Conservation (phyloP, 495 filamentous ascomycete genomes). For the Penicillium malachiteum region DNA sequence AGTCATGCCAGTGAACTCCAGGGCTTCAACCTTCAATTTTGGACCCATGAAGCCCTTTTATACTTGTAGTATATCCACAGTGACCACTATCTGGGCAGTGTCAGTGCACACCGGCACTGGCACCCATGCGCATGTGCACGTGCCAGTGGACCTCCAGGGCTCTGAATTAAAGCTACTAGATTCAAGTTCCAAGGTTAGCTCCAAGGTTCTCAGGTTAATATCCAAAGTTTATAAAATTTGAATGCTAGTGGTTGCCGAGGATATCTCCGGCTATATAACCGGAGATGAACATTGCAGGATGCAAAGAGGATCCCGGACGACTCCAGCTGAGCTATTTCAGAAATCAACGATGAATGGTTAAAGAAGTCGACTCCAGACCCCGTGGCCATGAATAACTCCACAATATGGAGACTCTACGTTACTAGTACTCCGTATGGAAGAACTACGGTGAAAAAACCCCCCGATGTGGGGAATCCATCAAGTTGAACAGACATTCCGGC, state of each 20-base stretch:
- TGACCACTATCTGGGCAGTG: too few species aligned
- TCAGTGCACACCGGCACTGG: too few species aligned
- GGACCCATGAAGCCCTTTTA: too few species aligned
- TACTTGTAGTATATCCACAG: too few species aligned
- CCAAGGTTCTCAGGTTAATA: too few species aligned
- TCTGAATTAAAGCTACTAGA: too few species aligned
- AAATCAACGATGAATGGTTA: neutral
- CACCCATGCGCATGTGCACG: too few species aligned
- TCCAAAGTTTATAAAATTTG: neutral
- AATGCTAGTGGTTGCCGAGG: neutral
- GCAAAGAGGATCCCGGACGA: neutral
- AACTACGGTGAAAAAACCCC: neutral
- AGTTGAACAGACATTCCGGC: neutral
- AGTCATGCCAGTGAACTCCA: too few species aligned
- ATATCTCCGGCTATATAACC: neutral
- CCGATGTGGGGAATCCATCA: slow-evolving; percentile 1
- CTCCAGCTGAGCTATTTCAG: neutral
- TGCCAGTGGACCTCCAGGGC: too few species aligned
- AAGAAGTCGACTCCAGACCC: neutral
- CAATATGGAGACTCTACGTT: neutral
- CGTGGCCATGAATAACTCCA: neutral
- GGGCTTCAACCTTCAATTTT: too few species aligned
- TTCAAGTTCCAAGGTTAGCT: too few species aligned
- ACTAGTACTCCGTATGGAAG: too few species aligned
- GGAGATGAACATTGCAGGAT: neutral